phyloP scores from a whole-genome alignment of 2,329 filamentous ascomycete genomes.

The Ophiosphaerella korrae region DNA sequence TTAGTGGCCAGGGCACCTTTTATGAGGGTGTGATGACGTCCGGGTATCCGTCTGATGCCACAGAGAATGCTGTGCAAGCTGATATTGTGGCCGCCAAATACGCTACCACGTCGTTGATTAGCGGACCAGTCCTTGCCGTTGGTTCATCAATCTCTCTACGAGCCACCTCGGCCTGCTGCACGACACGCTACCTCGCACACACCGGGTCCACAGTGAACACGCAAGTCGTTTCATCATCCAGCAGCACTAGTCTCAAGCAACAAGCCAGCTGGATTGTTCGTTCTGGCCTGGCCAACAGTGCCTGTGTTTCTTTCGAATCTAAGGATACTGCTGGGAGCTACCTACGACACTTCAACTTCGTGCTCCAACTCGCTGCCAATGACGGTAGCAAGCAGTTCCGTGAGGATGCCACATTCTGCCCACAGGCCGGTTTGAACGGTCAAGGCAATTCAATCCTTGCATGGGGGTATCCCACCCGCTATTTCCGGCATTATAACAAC shows the following conservation, averaged over 20 bases:
- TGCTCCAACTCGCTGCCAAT: constrained; percentile 55
- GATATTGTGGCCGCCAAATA: constrained; percentile 66
- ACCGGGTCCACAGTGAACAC: constrained; percentile 58
- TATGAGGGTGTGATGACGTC: constrained; percentile 70
- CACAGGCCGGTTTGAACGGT: constrained; percentile 58
- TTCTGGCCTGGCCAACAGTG: constrained; percentile 61
- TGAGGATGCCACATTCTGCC: constrained; percentile 69
- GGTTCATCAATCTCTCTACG: constrained; percentile 60
- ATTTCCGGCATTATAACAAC: constrained; percentile 60
- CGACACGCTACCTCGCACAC: constrained; percentile 62
- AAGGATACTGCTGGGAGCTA: constrained; percentile 63
- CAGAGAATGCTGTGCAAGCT: constrained; percentile 63
- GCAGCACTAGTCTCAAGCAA: constrained; percentile 55
- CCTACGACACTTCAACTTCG: constrained; percentile 62
- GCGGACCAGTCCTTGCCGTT: constrained; percentile 54
- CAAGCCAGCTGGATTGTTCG: constrained; percentile 64
- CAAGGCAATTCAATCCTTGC: constrained; percentile 59
- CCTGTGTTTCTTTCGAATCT: constrained; percentile 67
- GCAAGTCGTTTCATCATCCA: constrained; percentile 61
- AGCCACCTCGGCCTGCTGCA: constrained; percentile 61
- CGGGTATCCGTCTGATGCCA: constrained; percentile 65
- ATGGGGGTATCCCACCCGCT: constrained; percentile 66
- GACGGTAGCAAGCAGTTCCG: constrained; percentile 62
- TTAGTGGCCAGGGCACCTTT: constrained; percentile 64
- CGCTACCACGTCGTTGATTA: constrained; percentile 53